Evolutionary conservation across 345 rosid genomes (phyloP).

Genomic region (Rubroshorea leprosula): DNA sequence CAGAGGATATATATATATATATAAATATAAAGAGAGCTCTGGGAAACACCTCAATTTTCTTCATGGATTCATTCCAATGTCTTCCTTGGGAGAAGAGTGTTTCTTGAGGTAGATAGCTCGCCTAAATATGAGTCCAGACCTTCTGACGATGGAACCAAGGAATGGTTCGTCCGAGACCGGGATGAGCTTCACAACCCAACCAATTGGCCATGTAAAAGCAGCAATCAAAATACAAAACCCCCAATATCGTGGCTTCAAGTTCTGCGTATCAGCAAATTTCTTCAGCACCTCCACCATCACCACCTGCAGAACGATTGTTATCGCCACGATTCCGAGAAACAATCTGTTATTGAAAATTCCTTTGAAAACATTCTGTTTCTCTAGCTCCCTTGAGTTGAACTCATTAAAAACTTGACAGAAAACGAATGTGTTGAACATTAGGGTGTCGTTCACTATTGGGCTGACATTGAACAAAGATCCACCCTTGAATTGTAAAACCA

Average conservation of each 20-base stretch:
- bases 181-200: slow-evolving; percentile 43
- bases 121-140: slow-evolving; percentile 13
- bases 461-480: slow-evolving; percentile 35
- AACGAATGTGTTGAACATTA: slow-evolving; percentile 53
- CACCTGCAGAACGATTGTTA: slow-evolving; percentile 54
- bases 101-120: slow-evolving; percentile 16
- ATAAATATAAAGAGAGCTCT: too few relatives aligned
- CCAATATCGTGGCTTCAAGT: slow-evolving; percentile 43
- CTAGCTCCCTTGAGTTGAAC: slow-evolving; percentile 57
- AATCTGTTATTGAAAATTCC: slow-evolving; percentile 43
- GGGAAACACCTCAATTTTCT: too few relatives aligned
- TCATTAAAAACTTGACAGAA: slow-evolving; percentile 60
- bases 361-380: slow-evolving; percentile 52
- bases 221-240: slow-evolving; percentile 37
- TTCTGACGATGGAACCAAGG: slow-evolving; percentile 30
- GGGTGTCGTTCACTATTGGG: slow-evolving; percentile 39
- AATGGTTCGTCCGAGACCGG: slow-evolving; percentile 43
- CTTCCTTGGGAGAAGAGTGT: too few relatives aligned
- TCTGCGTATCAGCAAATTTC: slow-evolving; percentile 49
- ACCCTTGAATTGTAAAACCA: slow-evolving; percentile 48
- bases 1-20: too few relatives aligned
- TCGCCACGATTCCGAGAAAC: slow-evolving; percentile 45
- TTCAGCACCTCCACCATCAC: slow-evolving; percentile 52
- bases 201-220: slow-evolving; percentile 52
- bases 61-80: too few relatives aligned